A percentile compares a stretch with the other conserved stretches of the same genome.
phyloP scores from a whole-genome alignment of 768 basidiomycete genomes.

The Chalciporus sphaerocephalus region DNA sequence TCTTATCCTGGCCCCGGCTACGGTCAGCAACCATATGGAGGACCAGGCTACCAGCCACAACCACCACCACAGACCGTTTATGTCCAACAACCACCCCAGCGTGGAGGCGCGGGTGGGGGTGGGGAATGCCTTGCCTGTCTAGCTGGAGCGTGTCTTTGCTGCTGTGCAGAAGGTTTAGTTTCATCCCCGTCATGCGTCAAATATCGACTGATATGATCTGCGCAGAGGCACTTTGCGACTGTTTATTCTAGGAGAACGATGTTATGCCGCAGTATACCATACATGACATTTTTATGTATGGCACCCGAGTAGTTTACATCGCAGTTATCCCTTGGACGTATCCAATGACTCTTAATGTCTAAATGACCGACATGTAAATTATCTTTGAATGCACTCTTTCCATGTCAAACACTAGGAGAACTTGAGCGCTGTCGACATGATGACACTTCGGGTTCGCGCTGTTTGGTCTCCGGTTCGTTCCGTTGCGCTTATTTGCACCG shows the following conservation, averaged over 20 bases:
- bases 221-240: conserved; percentile 67
- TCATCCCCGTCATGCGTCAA: conserved; percentile 23
- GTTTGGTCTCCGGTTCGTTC: conserved; percentile 46
- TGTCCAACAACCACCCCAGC: conserved; percentile 46
- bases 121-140: conserved; percentile 45
- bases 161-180: conserved; percentile 47
- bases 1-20: conserved; percentile 54
- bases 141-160: conserved; percentile 45
- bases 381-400: conserved; percentile 15
- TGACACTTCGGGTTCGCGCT: not conserved
- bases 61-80: conserved; percentile 80
- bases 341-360: not conserved
- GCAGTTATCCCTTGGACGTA: not conserved
- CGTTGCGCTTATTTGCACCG: conserved; percentile 39
- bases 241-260: conserved; percentile 44
- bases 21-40: conserved; percentile 29
- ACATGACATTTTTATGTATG: conserved; percentile 17
- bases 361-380: conserved; percentile 27
- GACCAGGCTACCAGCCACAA: conserved; percentile 46
- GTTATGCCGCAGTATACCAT: conserved; percentile 16
- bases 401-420: too few species aligned
- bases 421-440: too few species aligned
- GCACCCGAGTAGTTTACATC: conserved; percentile 1
- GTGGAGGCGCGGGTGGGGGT: conserved; percentile 32
- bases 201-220: conserved; percentile 22